Base-by-base conservation (phyloP, 2,329 filamentous ascomycete species). In the Fonsecaea multimorphosa region DNA sequence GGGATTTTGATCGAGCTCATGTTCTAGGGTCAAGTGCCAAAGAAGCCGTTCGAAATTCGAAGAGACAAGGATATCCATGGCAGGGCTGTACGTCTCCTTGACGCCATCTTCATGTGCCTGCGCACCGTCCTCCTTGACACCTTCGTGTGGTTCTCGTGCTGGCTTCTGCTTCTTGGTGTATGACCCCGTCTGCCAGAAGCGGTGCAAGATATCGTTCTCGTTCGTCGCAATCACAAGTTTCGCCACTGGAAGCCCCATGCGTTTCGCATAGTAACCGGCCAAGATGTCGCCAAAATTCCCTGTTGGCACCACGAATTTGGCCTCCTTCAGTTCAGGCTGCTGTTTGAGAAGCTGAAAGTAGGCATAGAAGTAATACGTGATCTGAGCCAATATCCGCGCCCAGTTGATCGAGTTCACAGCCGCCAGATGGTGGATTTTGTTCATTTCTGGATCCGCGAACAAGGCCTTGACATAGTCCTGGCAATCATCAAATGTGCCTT, bases 401-500 rank as follows among this genome's bases (percentile, higher is more conserved):
- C 90, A 97, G 82, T 98, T 98, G 81, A 98, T 98, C 53, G 91
- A 95, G 83, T 98, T 98, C 72, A 98, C 92, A 51, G 95, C 94
- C 46, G 91, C 94, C 51, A 98, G 89, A 72, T 92, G 92, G 75
- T 94, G 87, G 1, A 86, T 88, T 72, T 85, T 82, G 83, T 98
- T 98, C 76, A 91, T 90, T 62, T 93, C 88, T 2, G 89, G 83
- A 73, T 99, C 94, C 69, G 88, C 89, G 76, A 98, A 97, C 57
- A 99, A 85, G 1, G 91, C 89, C 81, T 99, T 98, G 76, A 99
- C 90, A 64, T 95, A 96, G 78, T 97, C 88, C 83, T 97, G 94
- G 80, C 95, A 98, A 76, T 98, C 93, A 75, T 98, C 94, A 76
- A 98, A 98, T 0, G 92, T 96, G 64, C 94, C 95, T 57, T 90